Evolutionary conservation across 2,329 filamentous ascomycete species (phyloP), one percentile per base, ranked within the genome.

Genomic region (Nannizziopsis barbatae): DNA sequence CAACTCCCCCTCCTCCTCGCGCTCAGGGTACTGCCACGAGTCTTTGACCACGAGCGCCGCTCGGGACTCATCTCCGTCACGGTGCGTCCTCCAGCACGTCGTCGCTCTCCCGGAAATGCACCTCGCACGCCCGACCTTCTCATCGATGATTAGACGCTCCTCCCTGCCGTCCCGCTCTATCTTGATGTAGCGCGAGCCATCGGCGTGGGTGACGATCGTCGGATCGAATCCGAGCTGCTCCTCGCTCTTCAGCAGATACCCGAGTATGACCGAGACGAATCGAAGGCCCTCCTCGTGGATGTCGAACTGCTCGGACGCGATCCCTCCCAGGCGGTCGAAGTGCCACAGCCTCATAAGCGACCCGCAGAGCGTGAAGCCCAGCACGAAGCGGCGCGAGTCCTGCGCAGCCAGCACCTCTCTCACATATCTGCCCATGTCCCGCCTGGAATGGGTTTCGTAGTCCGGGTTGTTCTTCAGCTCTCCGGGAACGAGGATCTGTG

Each of bases 61-160:
- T 11, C 22, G 12, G 14, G 40, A 15, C n/a, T 52, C 37, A 2
- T 41, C 37, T 46, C 71, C 57, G 31, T 30, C 18, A 35, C 49
- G 59, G 61, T 72, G 56, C 11, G 64, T 70, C 61, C 67, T 69
- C 69, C 63, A 74, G 18, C 62, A 73, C 17, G 63, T 72, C 30
- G 68, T 72, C 33, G 64, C 68, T 48, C 65, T 61, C 51, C 67
- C 62, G 44, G 60, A 58, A 50, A 70, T 59, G 46, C 58, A 67
- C 50, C 41, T 52, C 51, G 59, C 53, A 15, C 59, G 58, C 45
- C 53, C 56, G 31, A 71, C 68, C 10, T 62, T 8, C 51, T 56
- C 50, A 41, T 69, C 60, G 46, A 75, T 57, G 47, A 73, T 56
- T 9, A 74, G 57, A 18, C 61, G 64, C 57, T 74, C 64, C 27